phyloP scores from a whole-genome alignment of 2,329 filamentous ascomycete species.

The Cladosporium sp. region DNA sequence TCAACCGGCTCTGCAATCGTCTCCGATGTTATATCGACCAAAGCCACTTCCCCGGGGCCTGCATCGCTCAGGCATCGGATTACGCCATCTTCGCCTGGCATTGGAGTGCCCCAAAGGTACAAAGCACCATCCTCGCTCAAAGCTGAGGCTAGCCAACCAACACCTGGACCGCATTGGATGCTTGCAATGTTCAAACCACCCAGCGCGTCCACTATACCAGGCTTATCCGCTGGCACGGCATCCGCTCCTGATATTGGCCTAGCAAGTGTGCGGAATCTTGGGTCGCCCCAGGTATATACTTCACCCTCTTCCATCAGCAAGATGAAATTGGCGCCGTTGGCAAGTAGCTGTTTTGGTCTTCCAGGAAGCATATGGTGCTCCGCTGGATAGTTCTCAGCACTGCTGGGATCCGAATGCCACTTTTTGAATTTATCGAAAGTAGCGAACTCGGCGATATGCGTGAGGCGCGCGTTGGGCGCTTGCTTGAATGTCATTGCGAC shows the following conservation, averaged over 20 bases:
- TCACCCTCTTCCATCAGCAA: slow-evolving; percentile 41
- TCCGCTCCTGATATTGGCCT: slow-evolving; percentile 45
- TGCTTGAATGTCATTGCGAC: slow-evolving; percentile 35
- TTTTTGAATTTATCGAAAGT: slow-evolving; percentile 29
- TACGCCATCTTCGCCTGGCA: slow-evolving; percentile 28
- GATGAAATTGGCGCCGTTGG: slow-evolving; percentile 44
- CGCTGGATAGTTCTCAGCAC: slow-evolving; percentile 27
- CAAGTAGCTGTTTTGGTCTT: slow-evolving; percentile 36
- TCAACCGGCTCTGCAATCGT: slow-evolving; percentile 47
- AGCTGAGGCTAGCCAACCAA: slow-evolving; percentile 60
- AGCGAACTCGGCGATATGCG: slow-evolving; percentile 35
- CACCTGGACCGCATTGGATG: slow-evolving; percentile 46
- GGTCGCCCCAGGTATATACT: slow-evolving; percentile 57
- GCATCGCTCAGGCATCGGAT: slow-evolving; percentile 30
- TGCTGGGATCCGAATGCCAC: slow-evolving; percentile 35
- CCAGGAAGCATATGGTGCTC: slow-evolving; percentile 35
- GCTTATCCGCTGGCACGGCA: slow-evolving; percentile 49
- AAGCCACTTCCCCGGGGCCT: slow-evolving; percentile 31
- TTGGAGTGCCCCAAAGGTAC: slow-evolving; percentile 61
- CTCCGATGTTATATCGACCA: slow-evolving; percentile 40
- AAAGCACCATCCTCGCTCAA: slow-evolving; percentile 60
- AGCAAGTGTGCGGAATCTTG: slow-evolving; percentile 61
- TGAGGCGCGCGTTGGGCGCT: slow-evolving; percentile 30
- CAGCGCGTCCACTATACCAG: slow-evolving; percentile 53
- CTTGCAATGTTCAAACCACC: slow-evolving; percentile 56